Conservation (phyloP, 805 yeast genomes). For the Yarrowia divulgata region DNA sequence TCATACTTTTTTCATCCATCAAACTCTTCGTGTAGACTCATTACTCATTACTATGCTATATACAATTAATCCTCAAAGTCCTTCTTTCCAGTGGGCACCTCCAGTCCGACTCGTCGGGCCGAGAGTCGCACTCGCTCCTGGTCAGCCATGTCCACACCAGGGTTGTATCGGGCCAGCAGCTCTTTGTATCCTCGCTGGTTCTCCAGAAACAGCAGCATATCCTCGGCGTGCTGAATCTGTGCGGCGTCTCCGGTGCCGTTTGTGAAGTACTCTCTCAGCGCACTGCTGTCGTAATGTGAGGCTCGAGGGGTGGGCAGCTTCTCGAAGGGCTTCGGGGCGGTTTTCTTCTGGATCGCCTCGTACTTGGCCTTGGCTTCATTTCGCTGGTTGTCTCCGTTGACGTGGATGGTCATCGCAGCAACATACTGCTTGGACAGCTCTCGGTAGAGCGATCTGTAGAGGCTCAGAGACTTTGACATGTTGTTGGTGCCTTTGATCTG, state of each 20-base stretch:
- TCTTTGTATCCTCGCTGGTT: slow-evolving; percentile 81
- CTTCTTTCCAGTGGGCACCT: slow-evolving; percentile 57
- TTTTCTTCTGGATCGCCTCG: slow-evolving; percentile 33
- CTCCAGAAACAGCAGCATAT: slow-evolving; percentile 66
- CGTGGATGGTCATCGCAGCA: slow-evolving; percentile 42
- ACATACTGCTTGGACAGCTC: slow-evolving; percentile 46
- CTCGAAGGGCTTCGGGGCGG: slow-evolving; percentile 22
- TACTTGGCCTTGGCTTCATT: slow-evolving; percentile 38
- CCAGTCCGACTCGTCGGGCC: slow-evolving; percentile 89
- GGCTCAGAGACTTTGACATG: slow-evolving; percentile 16
- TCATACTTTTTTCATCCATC: background rate
- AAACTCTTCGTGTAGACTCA: background rate
- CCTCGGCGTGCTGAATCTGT: slow-evolving; percentile 57
- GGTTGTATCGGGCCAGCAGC: slow-evolving; percentile 83
- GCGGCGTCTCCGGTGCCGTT: slow-evolving; percentile 32
- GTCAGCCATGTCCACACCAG: slow-evolving; percentile 79
- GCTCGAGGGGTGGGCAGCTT: slow-evolving; percentile 22
- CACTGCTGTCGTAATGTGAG: slow-evolving; percentile 42
- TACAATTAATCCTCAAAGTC: slow-evolving; percentile 38
- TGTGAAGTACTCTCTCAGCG: slow-evolving; percentile 42
- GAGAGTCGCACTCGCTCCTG: slow-evolving; percentile 78
- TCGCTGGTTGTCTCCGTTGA: slow-evolving; percentile 40
- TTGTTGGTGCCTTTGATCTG: slow-evolving; percentile 2
- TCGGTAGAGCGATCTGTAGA: slow-evolving; percentile 45
- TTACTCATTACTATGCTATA: slow-evolving; percentile 30